phyloP scores from a whole-genome alignment of 2,329 filamentous ascomycete genomes.

The Camillea tinctor region DNA sequence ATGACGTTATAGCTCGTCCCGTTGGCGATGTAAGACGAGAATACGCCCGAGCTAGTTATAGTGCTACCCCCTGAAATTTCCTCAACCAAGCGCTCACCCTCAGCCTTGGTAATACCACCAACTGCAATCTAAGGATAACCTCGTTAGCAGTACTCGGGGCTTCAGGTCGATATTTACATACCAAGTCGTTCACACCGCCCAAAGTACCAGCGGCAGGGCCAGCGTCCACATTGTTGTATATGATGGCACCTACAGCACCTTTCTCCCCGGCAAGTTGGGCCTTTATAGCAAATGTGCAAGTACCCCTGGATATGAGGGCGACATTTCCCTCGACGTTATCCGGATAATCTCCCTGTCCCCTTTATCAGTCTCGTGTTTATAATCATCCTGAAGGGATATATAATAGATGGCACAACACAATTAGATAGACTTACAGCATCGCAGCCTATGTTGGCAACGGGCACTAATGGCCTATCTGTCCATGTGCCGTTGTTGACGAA shows the following conservation, averaged over 20 bases:
- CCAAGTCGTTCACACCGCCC: constrained; percentile 41
- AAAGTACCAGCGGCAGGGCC: constrained; percentile 51
- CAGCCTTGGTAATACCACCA: constrained; percentile 45
- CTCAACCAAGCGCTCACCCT: constrained; percentile 30
- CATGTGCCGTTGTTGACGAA: constrained; percentile 35
- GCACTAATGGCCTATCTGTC: constrained; percentile 39
- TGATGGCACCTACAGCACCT: constrained; percentile 52
- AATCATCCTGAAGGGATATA: neutral
- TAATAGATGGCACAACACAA: neutral
- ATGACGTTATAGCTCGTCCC: constrained; percentile 52
- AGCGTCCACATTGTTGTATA: constrained; percentile 55
- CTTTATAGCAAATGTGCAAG: constrained; percentile 57
- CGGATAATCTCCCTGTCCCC: constrained; percentile 44
- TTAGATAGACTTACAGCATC: constrained; percentile 24
- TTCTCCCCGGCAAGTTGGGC: constrained; percentile 51
- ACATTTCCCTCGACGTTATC: constrained; percentile 47
- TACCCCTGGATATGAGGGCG: constrained; percentile 55
- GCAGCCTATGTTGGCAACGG: constrained; percentile 51
- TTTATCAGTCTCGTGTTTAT: constrained; percentile 5
- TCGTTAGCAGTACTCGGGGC: constrained; percentile 2
- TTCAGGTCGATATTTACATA: constrained; percentile 1
- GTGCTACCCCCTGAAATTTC: constrained; percentile 18
- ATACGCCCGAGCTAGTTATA: constrained; percentile 18
- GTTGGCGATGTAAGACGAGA: constrained; percentile 27
- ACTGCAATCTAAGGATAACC: constrained; percentile 39